Conservation (phyloP, 495 filamentous ascomycete species). For the Sabuloglossum arenarium region DNA sequence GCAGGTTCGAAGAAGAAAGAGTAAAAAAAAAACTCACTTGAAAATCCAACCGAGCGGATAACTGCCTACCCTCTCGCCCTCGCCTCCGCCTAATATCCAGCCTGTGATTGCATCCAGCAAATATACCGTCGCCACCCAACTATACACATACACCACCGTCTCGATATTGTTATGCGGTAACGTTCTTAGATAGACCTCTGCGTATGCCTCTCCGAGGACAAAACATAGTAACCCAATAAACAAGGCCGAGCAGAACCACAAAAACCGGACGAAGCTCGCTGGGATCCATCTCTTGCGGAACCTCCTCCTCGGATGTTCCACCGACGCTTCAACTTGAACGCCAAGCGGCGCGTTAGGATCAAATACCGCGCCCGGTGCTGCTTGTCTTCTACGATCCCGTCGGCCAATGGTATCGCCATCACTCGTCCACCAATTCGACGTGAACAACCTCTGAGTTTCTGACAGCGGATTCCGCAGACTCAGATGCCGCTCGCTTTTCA, state of each 20-base stretch:
- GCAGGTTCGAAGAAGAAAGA: background rate
- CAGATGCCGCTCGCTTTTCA: constrained; percentile 35
- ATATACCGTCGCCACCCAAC: constrained; percentile 41
- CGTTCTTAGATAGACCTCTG: constrained; percentile 41
- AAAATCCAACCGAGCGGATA: constrained; percentile 43
- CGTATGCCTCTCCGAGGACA: constrained; percentile 42
- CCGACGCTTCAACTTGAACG: constrained; percentile 11
- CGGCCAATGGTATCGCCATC: constrained; percentile 15
- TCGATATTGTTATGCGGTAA: constrained; percentile 39
- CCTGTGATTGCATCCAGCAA: constrained; percentile 35
- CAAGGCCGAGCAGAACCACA: constrained; percentile 46
- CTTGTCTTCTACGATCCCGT: constrained; percentile 15
- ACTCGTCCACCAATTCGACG: constrained; percentile 35
- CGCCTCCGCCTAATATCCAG: constrained; percentile 37
- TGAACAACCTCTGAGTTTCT: constrained; percentile 42
- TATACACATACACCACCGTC: constrained; percentile 43
- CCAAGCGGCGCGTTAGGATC: constrained; percentile 6
- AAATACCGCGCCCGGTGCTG: constrained; percentile 9
- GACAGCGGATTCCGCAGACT: constrained; percentile 31
- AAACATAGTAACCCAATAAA: constrained; percentile 36
- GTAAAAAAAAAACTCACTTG: constrained; percentile 21
- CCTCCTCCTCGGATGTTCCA: constrained; percentile 10
- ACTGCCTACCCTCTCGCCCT: constrained; percentile 37
- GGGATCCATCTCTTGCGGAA: constrained; percentile 27
- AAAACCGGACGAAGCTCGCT: constrained; percentile 38